Conservation (phyloP, 495 filamentous ascomycete genomes). For the Penicillium ochrochloron region DNA sequence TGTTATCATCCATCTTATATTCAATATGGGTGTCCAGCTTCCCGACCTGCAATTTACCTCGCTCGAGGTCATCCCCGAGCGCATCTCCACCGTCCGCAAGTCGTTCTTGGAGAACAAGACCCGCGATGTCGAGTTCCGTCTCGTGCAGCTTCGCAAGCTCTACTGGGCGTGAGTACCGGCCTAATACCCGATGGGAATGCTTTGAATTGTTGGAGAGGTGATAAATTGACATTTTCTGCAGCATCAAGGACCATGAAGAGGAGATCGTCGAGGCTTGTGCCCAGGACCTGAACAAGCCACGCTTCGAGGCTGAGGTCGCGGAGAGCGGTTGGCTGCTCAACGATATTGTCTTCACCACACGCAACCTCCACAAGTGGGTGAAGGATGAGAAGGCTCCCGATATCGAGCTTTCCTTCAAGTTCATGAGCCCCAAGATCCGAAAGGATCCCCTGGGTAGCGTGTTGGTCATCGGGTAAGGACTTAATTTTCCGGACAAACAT, state of each 20-base stretch:
- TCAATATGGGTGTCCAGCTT: constrained; percentile 41
- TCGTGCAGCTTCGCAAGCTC: constrained; percentile 85
- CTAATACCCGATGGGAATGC: not conserved
- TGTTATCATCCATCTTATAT: constrained; percentile 2
- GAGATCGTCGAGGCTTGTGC: constrained; percentile 71
- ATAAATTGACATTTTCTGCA: constrained; percentile 23
- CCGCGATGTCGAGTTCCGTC: constrained; percentile 76
- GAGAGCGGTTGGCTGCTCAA: constrained; percentile 76
- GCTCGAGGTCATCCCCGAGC: constrained; percentile 65
- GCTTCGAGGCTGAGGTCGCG: constrained; percentile 68
- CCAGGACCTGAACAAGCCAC: constrained; percentile 73
- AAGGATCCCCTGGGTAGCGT: constrained; percentile 89
- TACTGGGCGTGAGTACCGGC: constrained; percentile 75
- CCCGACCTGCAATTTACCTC: constrained; percentile 67
- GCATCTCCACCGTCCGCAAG: constrained; percentile 59
- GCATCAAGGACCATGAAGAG: constrained; percentile 73
- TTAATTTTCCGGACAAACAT: not conserved
- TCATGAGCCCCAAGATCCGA: constrained; percentile 73
- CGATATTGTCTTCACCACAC: constrained; percentile 75
- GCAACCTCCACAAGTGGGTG: constrained; percentile 77
- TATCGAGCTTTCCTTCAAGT: constrained; percentile 65
- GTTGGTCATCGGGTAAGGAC: constrained; percentile 77
- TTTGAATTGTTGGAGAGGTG: not conserved
- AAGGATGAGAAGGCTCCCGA: constrained; percentile 79
- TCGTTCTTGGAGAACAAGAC: constrained; percentile 81